Evolutionary conservation across 805 yeast species (phyloP), one percentile per base, ranked within the genome.

Genomic region (Candida wancherniae): DNA sequence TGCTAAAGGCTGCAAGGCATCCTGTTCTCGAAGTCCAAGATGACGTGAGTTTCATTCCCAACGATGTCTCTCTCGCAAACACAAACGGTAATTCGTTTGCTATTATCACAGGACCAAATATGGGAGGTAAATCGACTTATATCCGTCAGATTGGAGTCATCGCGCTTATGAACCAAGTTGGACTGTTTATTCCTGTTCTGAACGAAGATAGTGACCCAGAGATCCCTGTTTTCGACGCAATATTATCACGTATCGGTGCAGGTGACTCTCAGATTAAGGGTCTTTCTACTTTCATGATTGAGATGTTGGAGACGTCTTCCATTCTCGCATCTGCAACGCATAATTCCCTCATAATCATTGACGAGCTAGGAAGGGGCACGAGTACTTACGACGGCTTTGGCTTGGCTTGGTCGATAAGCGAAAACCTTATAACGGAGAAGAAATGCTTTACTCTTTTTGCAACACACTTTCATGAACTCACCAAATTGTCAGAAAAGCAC

Each of bases 241-340:
- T 92, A 4, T 69, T 92, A 37, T 94, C 97, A 9, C 77, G 98
- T 51, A 96, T 92, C n/a, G 98, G 98, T 8, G 97, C 98, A 3
- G 94, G 97, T 9, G 98, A 92, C 55, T 90, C 97, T 0, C 98
- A 92, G 58, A 68, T 92, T 51, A 88, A 90, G 57, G 98, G 98
- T 15, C 85, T 92, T 17, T 88, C 97, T 1, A 92, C 98, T 0
- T 92, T 92, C 49, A 84, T 84, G 84, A 84, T 94, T 16, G 99
- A 92, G 57, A 87, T 92, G 97, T 67, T 86, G 31, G 98, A 92
- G 50, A 85, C 95, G 31, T 80, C 95, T 0, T 76, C 90, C 2
- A 90, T 92, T 43, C 66, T 92, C 35, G 77, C 83, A 37, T 75
- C 84, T 6, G 88, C 94, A 2, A 79, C 92, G 0, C 57, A 66